These are phyloP conservation scores for Rhynchosporium graminicola DNA, from an alignment of 2,329 filamentous ascomycete species.

Conservation along the genomic window DNA sequence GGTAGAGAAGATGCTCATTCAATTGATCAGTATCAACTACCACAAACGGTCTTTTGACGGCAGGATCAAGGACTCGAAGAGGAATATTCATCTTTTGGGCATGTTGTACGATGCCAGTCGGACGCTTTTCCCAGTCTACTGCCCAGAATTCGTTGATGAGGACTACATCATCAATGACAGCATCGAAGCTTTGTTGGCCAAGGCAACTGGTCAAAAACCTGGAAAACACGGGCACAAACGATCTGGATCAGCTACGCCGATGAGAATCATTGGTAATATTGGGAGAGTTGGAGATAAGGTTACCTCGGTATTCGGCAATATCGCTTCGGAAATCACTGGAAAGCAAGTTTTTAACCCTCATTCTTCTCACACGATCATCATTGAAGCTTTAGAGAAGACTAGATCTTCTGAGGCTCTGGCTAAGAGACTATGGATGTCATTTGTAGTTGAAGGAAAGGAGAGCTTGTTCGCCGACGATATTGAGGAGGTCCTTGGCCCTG, in stretches of 20 bases:
- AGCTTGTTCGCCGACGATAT: slow-evolving; percentile 79
- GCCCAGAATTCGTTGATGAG: slow-evolving; percentile 84
- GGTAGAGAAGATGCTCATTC: slow-evolving; percentile 76
- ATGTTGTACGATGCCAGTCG: slow-evolving; percentile 89
- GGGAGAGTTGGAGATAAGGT: slow-evolving; percentile 89
- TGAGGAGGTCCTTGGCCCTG: slow-evolving; percentile 78
- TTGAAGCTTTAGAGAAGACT: slow-evolving; percentile 84
- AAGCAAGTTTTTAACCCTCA: slow-evolving; percentile 94
- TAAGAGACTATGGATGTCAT: slow-evolving; percentile 97
- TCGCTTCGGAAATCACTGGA: slow-evolving; percentile 92
- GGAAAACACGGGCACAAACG: slow-evolving; percentile 43
- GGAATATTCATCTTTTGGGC: slow-evolving; percentile 76
- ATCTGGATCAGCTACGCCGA: slow-evolving; percentile 70
- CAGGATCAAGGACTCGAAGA: slow-evolving; percentile 87
- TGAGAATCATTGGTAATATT: slow-evolving; percentile 72
- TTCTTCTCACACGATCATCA: slow-evolving; percentile 84
- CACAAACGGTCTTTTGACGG: slow-evolving; percentile 81
- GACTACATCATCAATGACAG: slow-evolving; percentile 90
- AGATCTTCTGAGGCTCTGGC: slow-evolving; percentile 87
- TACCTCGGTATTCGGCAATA: slow-evolving; percentile 87
- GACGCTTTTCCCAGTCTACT: slow-evolving; percentile 88
- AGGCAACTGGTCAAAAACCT: slow-evolving; percentile 53
- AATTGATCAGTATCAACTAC: slow-evolving; percentile 82
- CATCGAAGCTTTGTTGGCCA: slow-evolving; percentile 66
- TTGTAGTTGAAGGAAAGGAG: slow-evolving; percentile 87